phyloP scores from a whole-genome alignment of 345 rosid species.

The Geranium rotundifolium region DNA sequence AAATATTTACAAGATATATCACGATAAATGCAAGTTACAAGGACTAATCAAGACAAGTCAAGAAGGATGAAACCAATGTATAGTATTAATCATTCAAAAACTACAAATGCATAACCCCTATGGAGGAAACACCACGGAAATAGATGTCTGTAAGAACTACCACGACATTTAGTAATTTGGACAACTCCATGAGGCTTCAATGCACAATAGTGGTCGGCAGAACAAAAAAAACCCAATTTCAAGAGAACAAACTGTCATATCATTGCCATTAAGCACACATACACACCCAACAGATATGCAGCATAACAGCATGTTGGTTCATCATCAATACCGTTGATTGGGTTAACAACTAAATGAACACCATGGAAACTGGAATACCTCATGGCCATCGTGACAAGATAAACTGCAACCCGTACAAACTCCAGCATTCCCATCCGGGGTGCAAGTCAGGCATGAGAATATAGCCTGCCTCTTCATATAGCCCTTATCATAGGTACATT shows the following conservation, averaged over 20 bases:
- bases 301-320: too few relatives aligned
- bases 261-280: too few relatives aligned
- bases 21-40: background rate
- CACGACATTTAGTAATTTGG: background rate
- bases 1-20: background rate
- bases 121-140: too few relatives aligned
- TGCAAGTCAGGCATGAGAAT: conserved; percentile 89
- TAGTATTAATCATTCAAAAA: too few relatives aligned
- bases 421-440: conserved; percentile 83
- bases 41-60: background rate
- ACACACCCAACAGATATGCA: too few relatives aligned
- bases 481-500: conserved; percentile 77
- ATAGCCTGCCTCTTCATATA: conserved; percentile 90
- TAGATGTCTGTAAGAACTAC: background rate
- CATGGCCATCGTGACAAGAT: conserved; percentile 93
- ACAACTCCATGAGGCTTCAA: too few relatives aligned
- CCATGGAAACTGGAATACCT: conserved; percentile 32
- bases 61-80: background rate
- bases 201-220: background rate
- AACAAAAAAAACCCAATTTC: background rate
- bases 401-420: conserved; percentile 93
- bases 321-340: too few relatives aligned
- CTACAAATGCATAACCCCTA: too few relatives aligned
- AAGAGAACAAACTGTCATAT: too few relatives aligned
- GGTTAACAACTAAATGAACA: background rate